A percentile compares a stretch with the other conserved stretches of the same genome.
These are phyloP conservation scores for Urtica urens DNA, from an alignment of 306 rosid species.

Conservation along the genomic window DNA sequence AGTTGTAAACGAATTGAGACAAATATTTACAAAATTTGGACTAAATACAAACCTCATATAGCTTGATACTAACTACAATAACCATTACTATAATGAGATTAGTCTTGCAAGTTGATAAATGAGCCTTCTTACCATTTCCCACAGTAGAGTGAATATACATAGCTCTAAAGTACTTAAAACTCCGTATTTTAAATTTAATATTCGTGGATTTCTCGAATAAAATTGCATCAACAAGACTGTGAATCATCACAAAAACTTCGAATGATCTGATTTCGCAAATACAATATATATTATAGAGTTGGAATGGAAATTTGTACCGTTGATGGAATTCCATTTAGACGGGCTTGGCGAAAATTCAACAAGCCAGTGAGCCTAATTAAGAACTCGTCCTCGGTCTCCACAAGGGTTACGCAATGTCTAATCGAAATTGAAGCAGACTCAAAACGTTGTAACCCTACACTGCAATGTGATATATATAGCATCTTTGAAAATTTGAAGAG, in stretches of 20 bases:
- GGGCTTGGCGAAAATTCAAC: constrained; percentile 27
- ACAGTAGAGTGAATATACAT: too few species aligned
- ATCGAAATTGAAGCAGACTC: constrained; percentile 27
- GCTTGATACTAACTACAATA: too few species aligned
- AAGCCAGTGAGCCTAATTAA: constrained; percentile 18
- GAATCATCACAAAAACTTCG: not conserved
- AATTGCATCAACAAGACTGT: too few species aligned
- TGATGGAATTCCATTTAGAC: constrained; percentile 25
- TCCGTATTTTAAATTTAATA: too few species aligned
- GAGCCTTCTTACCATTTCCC: too few species aligned
- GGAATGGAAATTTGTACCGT: constrained; percentile 20
- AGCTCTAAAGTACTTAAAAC: too few species aligned
- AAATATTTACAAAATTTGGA: too few species aligned
- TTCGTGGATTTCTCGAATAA: too few species aligned
- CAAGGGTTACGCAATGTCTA: constrained; percentile 24
- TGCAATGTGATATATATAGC: constrained; percentile 6
- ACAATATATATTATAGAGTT: not conserved
- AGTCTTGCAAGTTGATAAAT: too few species aligned
- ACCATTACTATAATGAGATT: too few species aligned
- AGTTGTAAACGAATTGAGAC: too few species aligned
- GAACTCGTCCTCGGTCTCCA: constrained; percentile 35
- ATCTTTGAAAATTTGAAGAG: not conserved
- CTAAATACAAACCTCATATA: too few species aligned
- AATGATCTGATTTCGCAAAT: not conserved
- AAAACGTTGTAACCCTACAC: constrained; percentile 23